A percentile compares a stretch with the other conserved stretches of the same genome.
phyloP scores from a whole-genome alignment of 495 filamentous ascomycete species.

The Tuber calosporum region DNA sequence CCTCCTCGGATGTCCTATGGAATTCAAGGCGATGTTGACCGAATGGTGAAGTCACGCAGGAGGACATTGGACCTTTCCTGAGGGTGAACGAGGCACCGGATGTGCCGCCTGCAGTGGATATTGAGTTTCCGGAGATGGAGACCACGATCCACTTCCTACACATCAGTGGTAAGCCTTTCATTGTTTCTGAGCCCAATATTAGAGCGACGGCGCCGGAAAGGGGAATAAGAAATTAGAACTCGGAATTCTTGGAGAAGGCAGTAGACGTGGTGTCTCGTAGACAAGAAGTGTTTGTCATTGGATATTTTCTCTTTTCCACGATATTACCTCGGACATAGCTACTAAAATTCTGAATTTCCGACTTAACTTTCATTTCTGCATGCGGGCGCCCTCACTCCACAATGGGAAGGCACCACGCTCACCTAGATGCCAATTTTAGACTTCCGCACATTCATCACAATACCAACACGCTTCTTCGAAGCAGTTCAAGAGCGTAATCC shows the following conservation, averaged over 20 bases:
- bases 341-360: not conserved
- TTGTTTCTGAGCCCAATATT: not conserved
- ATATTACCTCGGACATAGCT: not conserved
- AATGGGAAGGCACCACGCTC: not conserved
- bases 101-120: not conserved
- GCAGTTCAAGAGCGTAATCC: slow-evolving; percentile 6
- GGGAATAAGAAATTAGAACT: not conserved
- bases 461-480: not conserved
- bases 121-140: not conserved
- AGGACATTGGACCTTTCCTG: not conserved
- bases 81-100: not conserved
- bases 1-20: no score
- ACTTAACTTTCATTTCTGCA: not conserved
- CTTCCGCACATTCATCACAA: not conserved
- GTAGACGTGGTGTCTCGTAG: not conserved
- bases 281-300: not conserved
- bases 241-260: not conserved
- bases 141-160: slow-evolving; percentile 3
- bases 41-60: not conserved
- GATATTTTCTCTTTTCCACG: not conserved
- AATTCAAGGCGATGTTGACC: not conserved
- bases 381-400: not conserved
- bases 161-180: not conserved
- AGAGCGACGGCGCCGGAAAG: not conserved
- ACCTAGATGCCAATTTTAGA: not conserved